Evolutionary conservation across 345 rosid genomes (phyloP).

Genomic region (Orychophragmus violaceus): DNA sequence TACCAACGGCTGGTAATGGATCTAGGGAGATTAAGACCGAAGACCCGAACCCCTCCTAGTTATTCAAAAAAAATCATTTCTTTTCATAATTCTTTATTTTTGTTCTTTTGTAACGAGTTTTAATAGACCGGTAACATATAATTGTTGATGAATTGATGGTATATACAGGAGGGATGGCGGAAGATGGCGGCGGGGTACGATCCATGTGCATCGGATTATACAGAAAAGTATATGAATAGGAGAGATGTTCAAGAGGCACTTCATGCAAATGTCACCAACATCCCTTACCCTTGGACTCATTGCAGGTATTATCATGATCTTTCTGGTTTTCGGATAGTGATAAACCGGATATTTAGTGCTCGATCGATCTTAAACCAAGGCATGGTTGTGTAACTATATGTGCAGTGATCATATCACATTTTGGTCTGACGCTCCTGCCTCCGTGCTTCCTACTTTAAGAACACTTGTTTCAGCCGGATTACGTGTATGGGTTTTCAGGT

Average conservation of each 20-base stretch:
- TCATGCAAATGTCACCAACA: constrained; percentile 59
- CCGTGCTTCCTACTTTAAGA: constrained; percentile 59
- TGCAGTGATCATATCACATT: constrained; percentile 37
- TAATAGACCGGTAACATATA: neutral
- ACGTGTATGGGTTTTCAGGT: constrained; percentile 81
- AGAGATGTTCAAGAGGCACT: constrained; percentile 74
- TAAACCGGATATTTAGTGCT: neutral
- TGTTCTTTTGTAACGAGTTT: neutral
- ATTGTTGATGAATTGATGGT: neutral
- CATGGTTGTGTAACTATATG: neutral
- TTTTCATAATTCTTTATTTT: no score
- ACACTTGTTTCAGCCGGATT: constrained; percentile 66
- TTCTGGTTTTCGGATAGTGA: no score
- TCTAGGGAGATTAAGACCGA: no score
- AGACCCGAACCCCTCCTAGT: no score
- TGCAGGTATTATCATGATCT: constrained; percentile 58
- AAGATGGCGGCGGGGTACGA: constrained; percentile 61
- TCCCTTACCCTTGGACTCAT: constrained; percentile 66
- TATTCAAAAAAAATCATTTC: no score
- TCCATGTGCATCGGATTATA: constrained; percentile 55
- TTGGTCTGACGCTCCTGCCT: constrained; percentile 60
- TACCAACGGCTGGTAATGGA: no score
- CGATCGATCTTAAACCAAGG: neutral
- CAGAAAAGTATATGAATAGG: constrained; percentile 51
- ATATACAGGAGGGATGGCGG: constrained; percentile 49